Base-by-base conservation (phyloP, 2,329 filamentous ascomycete species). In the Graphium sp. region DNA sequence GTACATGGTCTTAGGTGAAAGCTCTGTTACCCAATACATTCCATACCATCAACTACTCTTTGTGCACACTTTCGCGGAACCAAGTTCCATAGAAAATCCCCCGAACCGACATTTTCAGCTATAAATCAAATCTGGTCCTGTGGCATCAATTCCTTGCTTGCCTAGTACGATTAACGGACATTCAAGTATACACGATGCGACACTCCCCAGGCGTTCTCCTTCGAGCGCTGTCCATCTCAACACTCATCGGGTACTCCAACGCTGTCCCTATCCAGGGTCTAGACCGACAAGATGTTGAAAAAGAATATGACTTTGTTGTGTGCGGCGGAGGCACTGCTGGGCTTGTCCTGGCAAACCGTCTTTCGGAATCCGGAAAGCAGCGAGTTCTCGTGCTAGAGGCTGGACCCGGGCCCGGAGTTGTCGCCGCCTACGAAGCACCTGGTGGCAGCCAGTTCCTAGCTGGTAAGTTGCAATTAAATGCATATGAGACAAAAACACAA, bases 351-450 rank as follows among this genome's bases (percentile, higher is more conserved):
- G 41, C 39, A 4, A 41, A 42, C 30, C 36, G 41, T 4, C 34
- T 43, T 14, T 35, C 34, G 22, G 41, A 43, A 26, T 39, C 38
- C 6, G 38, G 37, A 10, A 36, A 36, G 20, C 32, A 39, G 24
- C 34, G 40, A n/a, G 39, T 43, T 16, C 35, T 42, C 2, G 40
- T 42, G 11, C 32, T 43, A 21, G 40, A 43, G 29, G 39, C 40
- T 18, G 40, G 41, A 18, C 39, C 35, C 18, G 31, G 32, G n/a
- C 41, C 39, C 9, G 34, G 34, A 16, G 33, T 41, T 7, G 40
- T 41, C 10, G 32, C 40, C 6, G 39, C 37, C 4, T 42, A 41
- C 29, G 34, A 37, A 13, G 26, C 41, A 8, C 39, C 40, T 8
- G 41, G 39, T 8, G 41, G 40, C 16, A 42, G 42, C 28, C 39